These are phyloP conservation scores for Phanerochaete carnosa DNA, from an alignment of 768 basidiomycete genomes.

Conservation along the genomic window DNA sequence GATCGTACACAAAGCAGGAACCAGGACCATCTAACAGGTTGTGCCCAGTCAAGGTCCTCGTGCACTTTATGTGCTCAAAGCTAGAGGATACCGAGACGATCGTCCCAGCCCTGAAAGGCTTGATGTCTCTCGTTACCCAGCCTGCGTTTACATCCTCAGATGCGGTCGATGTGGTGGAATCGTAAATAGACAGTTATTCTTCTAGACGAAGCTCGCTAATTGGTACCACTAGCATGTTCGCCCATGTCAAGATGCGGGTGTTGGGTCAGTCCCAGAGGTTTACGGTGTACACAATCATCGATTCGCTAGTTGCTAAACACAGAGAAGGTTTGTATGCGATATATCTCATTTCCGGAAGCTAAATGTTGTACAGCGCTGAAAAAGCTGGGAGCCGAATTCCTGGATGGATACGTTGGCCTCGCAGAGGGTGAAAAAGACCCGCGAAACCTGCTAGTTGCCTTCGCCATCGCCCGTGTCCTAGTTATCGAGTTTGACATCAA, in stretches of 20 bases:
- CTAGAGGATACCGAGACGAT: constrained; percentile 84
- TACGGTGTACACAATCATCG: constrained; percentile 76
- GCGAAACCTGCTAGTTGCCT: constrained; percentile 86
- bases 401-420: constrained; percentile 72
- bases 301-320: constrained; percentile 70
- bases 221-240: constrained; percentile 55
- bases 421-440: constrained; percentile 98
- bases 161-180: constrained; percentile 50
- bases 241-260: constrained; percentile 76
- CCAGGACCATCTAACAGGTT: background rate
- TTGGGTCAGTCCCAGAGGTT: constrained; percentile 82
- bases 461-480: constrained; percentile 83
- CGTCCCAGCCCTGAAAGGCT: constrained; percentile 75
- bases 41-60: constrained; percentile 71
- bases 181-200: constrained; percentile 44
- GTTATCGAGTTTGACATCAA: constrained; percentile 84
- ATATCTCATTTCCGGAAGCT: constrained; percentile 3
- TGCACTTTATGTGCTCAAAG: constrained; percentile 81
- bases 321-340: constrained; percentile 49
- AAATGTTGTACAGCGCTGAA: constrained; percentile 52
- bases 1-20: background rate
- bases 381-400: constrained; percentile 66
- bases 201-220: background rate
- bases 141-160: constrained; percentile 65
- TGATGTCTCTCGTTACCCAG: constrained; percentile 61